phyloP scores from a whole-genome alignment of 2,329 filamentous ascomycete species.

The Ophiostoma australiae region DNA sequence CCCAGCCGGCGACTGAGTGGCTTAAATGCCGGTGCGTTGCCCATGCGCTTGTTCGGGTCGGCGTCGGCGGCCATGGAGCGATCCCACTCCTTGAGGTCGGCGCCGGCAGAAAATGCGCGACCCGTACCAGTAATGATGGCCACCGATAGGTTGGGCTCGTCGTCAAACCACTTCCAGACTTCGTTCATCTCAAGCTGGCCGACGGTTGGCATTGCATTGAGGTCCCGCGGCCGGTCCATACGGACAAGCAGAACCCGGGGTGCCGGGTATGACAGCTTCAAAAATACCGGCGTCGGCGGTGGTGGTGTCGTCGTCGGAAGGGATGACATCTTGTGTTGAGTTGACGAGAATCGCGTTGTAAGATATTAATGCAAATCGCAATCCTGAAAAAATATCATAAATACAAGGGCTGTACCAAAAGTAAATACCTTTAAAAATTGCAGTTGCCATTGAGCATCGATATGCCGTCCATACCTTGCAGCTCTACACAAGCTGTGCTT shows the following conservation, averaged over 20 bases:
- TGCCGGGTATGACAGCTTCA: conserved; percentile 42
- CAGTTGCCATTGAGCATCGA: not conserved
- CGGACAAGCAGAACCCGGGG: conserved; percentile 48
- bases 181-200: conserved; percentile 46
- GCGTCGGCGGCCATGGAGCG: conserved; percentile 31
- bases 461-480: not conserved
- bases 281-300: conserved; percentile 34
- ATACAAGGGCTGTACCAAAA: not conserved
- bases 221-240: conserved; percentile 46
- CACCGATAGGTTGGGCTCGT: conserved; percentile 44
- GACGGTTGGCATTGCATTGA: conserved; percentile 44
- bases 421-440: not conserved
- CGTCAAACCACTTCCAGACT: conserved; percentile 51
- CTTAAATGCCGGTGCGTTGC: conserved; percentile 31
- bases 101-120: conserved; percentile 51
- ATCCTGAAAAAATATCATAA: not conserved
- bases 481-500: not conserved
- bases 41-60: conserved; percentile 29
- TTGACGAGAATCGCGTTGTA: not conserved
- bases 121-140: conserved; percentile 50
- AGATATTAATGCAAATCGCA: not conserved
- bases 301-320: conserved; percentile 26
- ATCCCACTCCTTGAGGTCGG: conserved; percentile 49
- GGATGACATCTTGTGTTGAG: not conserved
- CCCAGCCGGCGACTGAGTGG: conserved; percentile 47